A percentile compares a stretch with the other conserved stretches of the same genome.
Evolutionary conservation across 2,329 filamentous ascomycete genomes (phyloP).

Genomic region (Penicillium sp.): DNA sequence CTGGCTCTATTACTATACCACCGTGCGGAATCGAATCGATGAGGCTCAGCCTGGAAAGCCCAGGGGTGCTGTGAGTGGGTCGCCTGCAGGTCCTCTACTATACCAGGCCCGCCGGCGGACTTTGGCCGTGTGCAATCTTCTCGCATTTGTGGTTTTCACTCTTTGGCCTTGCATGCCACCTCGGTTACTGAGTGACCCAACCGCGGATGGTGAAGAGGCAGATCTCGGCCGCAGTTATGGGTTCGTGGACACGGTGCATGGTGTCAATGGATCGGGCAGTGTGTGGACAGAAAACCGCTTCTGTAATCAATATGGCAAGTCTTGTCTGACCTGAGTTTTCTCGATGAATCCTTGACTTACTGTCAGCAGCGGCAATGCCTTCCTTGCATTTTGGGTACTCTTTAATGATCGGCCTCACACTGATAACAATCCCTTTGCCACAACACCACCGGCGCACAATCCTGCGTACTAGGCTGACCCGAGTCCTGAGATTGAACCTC

Average conservation of each 20-base stretch:
- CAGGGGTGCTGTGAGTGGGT: constrained; percentile 37
- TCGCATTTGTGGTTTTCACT: constrained; percentile 60
- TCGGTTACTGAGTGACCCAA: constrained; percentile 53
- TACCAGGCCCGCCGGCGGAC: constrained; percentile 57
- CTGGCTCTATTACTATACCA: constrained; percentile 68
- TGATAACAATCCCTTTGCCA: constrained; percentile 63
- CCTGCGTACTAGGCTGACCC: constrained; percentile 30
- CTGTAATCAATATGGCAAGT: constrained; percentile 70
- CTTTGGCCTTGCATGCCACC: constrained; percentile 62
- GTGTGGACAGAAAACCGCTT: constrained; percentile 72
- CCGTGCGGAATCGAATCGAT: constrained; percentile 54
- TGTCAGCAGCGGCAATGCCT: constrained; percentile 63
- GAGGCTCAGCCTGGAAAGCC: constrained; percentile 41
- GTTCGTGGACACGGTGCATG: constrained; percentile 60
- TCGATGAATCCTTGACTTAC: background rate
- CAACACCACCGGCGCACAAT: constrained; percentile 50
- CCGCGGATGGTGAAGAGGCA: constrained; percentile 55
- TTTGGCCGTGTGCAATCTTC: constrained; percentile 58
- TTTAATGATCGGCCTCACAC: constrained; percentile 67
- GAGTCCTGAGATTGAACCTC: constrained; percentile 38
- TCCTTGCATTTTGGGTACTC: constrained; percentile 74
- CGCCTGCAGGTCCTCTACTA: constrained; percentile 50
- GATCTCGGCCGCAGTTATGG: constrained; percentile 59
- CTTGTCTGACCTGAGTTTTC: background rate
- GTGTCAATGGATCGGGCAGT: constrained; percentile 58